phyloP scores from a whole-genome alignment of 2,329 filamentous ascomycete species.

The Neonectria sp. region DNA sequence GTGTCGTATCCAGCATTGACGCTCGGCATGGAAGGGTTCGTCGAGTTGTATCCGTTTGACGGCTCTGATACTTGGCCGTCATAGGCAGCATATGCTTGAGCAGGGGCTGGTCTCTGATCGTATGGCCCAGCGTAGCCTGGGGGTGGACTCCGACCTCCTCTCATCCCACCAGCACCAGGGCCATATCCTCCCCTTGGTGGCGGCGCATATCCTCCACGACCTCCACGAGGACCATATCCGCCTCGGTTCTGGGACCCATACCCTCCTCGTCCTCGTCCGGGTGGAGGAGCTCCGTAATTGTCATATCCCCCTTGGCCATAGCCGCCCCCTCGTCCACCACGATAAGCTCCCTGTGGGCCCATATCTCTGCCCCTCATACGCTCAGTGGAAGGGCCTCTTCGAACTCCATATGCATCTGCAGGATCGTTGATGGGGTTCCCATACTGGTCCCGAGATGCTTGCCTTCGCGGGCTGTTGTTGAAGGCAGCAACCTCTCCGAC shows the following conservation, averaged over 20 bases:
- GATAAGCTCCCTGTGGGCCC: constrained; percentile 57
- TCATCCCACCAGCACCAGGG: constrained; percentile 42
- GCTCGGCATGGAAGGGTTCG: constrained; percentile 51
- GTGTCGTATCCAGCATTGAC: constrained; percentile 58
- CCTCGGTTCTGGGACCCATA: constrained; percentile 60
- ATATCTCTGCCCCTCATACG: constrained; percentile 68
- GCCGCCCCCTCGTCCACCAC: constrained; percentile 61
- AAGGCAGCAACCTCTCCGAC: constrained; percentile 53
- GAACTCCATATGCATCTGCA: constrained; percentile 63
- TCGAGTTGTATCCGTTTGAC: constrained; percentile 47
- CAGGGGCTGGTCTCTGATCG: constrained; percentile 56
- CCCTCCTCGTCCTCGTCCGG: constrained; percentile 57
- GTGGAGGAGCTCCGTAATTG: constrained; percentile 58
- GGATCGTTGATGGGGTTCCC: constrained; percentile 69
- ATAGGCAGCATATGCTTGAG: constrained; percentile 57
- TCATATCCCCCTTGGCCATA: constrained; percentile 68
- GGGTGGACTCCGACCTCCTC: constrained; percentile 56
- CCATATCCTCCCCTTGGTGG: constrained; percentile 52
- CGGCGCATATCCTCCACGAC: constrained; percentile 52
- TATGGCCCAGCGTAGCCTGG: constrained; percentile 60
- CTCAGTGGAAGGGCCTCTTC: constrained; percentile 63
- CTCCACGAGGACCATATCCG: constrained; percentile 60
- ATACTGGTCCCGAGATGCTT: constrained; percentile 72
- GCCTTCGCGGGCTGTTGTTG: constrained; percentile 54
- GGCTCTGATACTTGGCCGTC: constrained; percentile 56